Percentiles rank a stretch among this genome's conserved stretches.
phyloP scores from a whole-genome alignment of 257 asterid species.

The Craterostigma plantagineum region DNA sequence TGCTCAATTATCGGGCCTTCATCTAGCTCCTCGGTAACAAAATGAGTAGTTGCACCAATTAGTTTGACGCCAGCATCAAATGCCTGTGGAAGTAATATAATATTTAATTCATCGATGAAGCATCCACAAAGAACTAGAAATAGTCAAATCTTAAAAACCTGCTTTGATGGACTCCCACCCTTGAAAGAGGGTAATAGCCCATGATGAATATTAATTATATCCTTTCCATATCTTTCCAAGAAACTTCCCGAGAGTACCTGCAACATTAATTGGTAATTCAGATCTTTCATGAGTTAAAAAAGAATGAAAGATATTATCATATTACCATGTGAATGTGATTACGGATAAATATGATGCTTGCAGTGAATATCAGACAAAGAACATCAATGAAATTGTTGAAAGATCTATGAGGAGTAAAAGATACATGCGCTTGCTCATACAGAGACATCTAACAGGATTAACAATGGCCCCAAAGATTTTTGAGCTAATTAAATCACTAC shows the following conservation, averaged over 20 bases:
- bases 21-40: constrained; percentile 86
- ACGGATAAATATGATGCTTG: no score
- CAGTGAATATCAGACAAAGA: no score
- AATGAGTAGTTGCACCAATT: constrained; percentile 93
- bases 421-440: not conserved
- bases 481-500: constrained; percentile 16
- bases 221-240: constrained; percentile 49
- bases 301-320: not conserved
- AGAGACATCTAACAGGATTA: not conserved
- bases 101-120: constrained; percentile 4
- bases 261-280: constrained; percentile 13
- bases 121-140: not conserved
- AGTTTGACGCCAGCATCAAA: constrained; percentile 89
- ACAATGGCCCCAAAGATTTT: not conserved
- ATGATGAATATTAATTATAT: constrained; percentile 83
- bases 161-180: constrained; percentile 85
- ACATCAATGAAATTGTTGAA: no score
- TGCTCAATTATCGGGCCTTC: constrained; percentile 94
- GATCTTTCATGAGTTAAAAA: not conserved
- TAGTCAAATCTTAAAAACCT: constrained; percentile 23
- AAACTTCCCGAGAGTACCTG: constrained; percentile 74
- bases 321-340: no score
- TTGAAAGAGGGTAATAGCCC: constrained; percentile 92
- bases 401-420: no score
- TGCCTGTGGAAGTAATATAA: constrained; percentile 32